Evolutionary conservation across 2,329 filamentous ascomycete genomes (phyloP).

Genomic region (Biscogniauxia sp.): DNA sequence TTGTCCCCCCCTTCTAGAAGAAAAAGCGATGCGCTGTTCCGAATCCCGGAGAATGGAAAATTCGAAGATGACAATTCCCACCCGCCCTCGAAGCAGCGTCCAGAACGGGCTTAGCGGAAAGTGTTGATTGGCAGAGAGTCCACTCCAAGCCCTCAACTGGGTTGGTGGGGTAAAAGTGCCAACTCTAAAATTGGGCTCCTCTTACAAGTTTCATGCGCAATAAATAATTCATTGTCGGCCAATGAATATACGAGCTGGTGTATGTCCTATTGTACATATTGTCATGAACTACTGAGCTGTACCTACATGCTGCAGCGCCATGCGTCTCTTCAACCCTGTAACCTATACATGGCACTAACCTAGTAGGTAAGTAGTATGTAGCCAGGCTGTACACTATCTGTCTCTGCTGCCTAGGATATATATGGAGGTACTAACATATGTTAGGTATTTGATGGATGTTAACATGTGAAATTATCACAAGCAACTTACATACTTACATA

Average conservation of each 20-base stretch:
- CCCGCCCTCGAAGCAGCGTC: not conserved
- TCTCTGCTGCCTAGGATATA: no score
- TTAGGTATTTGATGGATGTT: no score
- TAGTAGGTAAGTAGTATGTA: no score
- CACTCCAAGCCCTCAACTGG: not conserved
- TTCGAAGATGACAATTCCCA: not conserved
- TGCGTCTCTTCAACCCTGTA: not conserved
- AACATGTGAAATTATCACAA: no score
- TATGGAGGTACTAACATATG: no score
- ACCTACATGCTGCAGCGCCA: not conserved
- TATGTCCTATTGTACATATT: not conserved
- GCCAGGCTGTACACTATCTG: no score
- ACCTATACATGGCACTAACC: not conserved
- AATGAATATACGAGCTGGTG: slow-evolving; percentile 1
- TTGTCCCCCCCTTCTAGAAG: not conserved
- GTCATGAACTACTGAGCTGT: not conserved
- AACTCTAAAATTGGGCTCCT: slow-evolving; percentile 25
- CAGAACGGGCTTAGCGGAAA: not conserved
- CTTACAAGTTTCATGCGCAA: slow-evolving; percentile 21
- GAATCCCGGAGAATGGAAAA: not conserved
- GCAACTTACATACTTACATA: no score
- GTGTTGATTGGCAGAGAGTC: not conserved
- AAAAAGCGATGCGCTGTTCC: not conserved
- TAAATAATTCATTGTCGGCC: slow-evolving; percentile 8
- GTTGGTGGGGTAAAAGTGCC: slow-evolving; percentile 11